phyloP scores from a whole-genome alignment of 1,139 yeast species.

The Lodderomyces margitis region DNA sequence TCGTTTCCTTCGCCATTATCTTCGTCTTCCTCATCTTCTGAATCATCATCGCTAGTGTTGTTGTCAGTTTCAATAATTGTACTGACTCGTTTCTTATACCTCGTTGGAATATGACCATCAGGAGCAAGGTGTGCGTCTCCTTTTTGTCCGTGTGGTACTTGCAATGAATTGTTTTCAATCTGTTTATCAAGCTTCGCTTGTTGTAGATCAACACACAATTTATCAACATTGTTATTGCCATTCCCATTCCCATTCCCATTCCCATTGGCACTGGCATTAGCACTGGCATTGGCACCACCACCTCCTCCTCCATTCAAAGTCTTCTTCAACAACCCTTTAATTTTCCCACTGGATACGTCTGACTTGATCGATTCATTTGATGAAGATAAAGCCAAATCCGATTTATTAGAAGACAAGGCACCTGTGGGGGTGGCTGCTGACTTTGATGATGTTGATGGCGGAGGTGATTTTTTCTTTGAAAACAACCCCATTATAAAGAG shows the following conservation, averaged over 20 bases:
- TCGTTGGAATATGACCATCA: not conserved
- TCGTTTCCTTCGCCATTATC: slow-evolving; percentile 20
- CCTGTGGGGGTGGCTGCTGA: not conserved
- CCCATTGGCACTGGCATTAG: not conserved
- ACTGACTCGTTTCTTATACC: slow-evolving; percentile 19
- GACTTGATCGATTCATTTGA: slow-evolving; percentile 5
- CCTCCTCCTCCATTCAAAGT: not conserved
- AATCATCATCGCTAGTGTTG: slow-evolving; percentile 25
- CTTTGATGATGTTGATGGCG: not conserved
- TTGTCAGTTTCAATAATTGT: slow-evolving; percentile 21
- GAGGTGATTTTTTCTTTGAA: slow-evolving; percentile 1
- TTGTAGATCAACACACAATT: not conserved
- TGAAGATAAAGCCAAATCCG: not conserved
- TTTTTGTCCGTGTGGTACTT: not conserved
- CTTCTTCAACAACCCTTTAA: slow-evolving; percentile 1
- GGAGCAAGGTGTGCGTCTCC: not conserved
- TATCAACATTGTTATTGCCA: not conserved
- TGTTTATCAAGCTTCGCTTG: not conserved
- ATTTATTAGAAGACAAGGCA: not conserved
- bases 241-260: not conserved
- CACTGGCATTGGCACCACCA: not conserved
- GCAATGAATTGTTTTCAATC: not conserved
- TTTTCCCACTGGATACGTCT: slow-evolving; percentile 1
- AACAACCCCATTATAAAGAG: slow-evolving; percentile 1
- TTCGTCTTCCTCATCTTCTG: slow-evolving; percentile 19